Conservation (phyloP, 768 basidiomycete genomes). For the Mycena rosella region DNA sequence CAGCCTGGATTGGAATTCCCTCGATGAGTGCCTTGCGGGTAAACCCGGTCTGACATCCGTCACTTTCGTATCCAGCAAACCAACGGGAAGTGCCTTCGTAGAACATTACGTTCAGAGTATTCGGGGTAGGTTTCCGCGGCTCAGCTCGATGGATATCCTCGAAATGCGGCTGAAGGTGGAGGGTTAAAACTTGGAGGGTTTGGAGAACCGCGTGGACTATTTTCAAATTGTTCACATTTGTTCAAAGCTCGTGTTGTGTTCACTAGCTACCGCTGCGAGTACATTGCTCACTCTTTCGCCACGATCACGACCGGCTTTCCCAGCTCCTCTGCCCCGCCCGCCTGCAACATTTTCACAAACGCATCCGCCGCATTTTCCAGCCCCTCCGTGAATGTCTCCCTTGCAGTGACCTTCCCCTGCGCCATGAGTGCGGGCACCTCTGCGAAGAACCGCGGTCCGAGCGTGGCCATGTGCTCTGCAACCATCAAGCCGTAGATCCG, state of each 20-base stretch:
- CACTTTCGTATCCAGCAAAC: background rate
- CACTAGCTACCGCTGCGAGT: no score
- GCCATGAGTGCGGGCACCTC: conserved; percentile 53
- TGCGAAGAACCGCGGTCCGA: conserved; percentile 50
- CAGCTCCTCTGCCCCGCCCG: background rate
- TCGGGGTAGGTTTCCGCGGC: background rate
- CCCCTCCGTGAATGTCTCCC: conserved; percentile 53
- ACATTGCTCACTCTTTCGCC: background rate
- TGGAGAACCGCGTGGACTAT: background rate
- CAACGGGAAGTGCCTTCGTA: background rate
- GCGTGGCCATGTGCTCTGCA: no score
- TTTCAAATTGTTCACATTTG: background rate
- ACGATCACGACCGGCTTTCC: background rate
- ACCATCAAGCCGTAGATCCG: conserved; percentile 55
- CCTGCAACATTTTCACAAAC: background rate
- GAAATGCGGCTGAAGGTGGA: background rate
- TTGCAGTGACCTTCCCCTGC: conserved; percentile 53
- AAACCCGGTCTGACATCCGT: background rate
- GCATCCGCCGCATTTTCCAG: conserved; percentile 38
- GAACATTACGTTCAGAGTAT: background rate
- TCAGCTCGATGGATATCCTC: background rate
- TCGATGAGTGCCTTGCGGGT: background rate
- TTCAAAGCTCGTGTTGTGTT: no score
- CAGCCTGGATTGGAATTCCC: background rate
- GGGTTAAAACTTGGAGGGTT: background rate